Evolutionary conservation across 139 green algal genomes (phyloP), one percentile per base, ranked within the genome.

Genomic region (Nannochloris sp.): DNA sequence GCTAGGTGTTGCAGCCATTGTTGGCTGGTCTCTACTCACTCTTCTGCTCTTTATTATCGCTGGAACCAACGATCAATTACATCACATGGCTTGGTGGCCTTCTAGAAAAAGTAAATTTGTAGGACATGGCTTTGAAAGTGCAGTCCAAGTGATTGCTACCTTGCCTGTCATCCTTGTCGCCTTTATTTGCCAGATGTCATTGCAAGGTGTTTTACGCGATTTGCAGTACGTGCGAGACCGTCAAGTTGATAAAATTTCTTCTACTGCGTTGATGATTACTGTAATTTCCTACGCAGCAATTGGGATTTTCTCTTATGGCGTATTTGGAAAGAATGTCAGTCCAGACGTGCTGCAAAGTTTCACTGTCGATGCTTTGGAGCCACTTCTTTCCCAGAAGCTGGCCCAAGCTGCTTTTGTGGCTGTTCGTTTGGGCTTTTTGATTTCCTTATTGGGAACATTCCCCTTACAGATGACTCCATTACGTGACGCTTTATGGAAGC

Each of bases 391-490:
- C 44, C 61, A 60, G 2, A 35, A 65, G 33, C 12, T 73, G 54
- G 67, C 67, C 6, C 67, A 73, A 31, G 67, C 54, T 2, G 32
- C 19, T 32, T 74, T 74, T 61, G 59, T 74, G 44, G 27, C 54
- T 3, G 59, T 74, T 8, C 34, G 59, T 24, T 39, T 74, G 25
- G 51, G 31, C 39, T 68, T 74, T 32, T 53, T 74, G 15, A 65
- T 74, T 13, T 56, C 45, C 14, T 39, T 74, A 31, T 53, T 74
- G 56, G 58, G 44, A 13, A 37, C 60, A 42, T 74, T 74, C 58
- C 67, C 67, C 4, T 61, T 74, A 4, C 58, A 68, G 25, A 74
- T 74, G 58, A 31, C 38, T 2, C 56, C 67, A 13, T 54, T 74
- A 25, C 45, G 63, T 38, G 61, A 60, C 46, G 54, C 46, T 23